Conservation (phyloP, 129 eudicot genomes). For the Smallanthus sonchifolius region DNA sequence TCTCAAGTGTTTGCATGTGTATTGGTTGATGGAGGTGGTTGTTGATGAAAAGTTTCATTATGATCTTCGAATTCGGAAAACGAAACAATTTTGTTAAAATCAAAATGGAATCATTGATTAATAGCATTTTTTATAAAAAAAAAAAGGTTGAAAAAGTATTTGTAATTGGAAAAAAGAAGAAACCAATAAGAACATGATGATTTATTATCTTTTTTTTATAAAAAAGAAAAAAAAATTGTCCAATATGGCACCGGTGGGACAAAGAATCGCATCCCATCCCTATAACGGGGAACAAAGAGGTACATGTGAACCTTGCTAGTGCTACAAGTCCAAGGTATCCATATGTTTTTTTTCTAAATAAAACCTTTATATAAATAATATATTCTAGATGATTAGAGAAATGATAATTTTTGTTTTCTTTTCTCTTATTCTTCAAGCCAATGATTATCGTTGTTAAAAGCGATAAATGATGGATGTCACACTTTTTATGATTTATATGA, state of each 20-base stretch:
- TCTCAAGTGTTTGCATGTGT: conserved; percentile 35
- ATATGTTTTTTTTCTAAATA: conserved; percentile 6
- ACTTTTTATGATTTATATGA: not conserved
- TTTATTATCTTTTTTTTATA: no score
- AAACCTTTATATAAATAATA: not conserved
- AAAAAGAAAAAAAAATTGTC: not conserved
- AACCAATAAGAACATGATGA: no score
- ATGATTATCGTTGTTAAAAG: conserved; percentile 15
- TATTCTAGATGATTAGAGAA: conserved; percentile 16
- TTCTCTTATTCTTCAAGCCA: conserved; percentile 11
- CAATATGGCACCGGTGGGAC: conserved; percentile 1
- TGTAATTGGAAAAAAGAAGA: not conserved
- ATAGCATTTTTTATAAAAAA: not conserved
- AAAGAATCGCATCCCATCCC: conserved; percentile 18
- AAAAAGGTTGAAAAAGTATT: not conserved
- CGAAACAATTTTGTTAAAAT: not conserved
- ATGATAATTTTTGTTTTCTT: not conserved
- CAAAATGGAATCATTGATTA: not conserved
- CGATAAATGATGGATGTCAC: not conserved
- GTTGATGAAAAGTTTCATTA: conserved; percentile 12
- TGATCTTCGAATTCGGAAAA: not conserved
- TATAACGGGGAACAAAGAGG: conserved; percentile 30
- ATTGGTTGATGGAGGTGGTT: conserved; percentile 10
- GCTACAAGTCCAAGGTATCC: conserved; percentile 39
- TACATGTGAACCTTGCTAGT: conserved; percentile 21